Percentiles rank a stretch among this genome's conserved stretches.
phyloP scores from a whole-genome alignment of 1,139 yeast genomes.

The Starmera stellimalicola region DNA sequence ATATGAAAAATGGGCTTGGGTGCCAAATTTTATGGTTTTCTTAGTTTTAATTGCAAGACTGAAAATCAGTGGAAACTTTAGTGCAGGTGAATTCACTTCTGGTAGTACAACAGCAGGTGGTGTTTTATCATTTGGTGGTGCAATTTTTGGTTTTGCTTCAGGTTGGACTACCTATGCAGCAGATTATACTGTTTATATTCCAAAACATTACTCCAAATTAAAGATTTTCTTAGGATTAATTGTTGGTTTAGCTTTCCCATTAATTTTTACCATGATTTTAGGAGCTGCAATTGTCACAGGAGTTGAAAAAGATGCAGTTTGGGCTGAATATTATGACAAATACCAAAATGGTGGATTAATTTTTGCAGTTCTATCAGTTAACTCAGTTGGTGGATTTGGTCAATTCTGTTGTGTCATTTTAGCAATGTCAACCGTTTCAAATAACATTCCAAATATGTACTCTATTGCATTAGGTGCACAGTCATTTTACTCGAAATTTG shows the following conservation, averaged over 20 bases:
- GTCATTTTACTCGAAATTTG: constrained; percentile 66
- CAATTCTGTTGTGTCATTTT: constrained; percentile 79
- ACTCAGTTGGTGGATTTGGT: constrained; percentile 83
- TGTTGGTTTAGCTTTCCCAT: constrained; percentile 57
- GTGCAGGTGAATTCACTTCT: constrained; percentile 26
- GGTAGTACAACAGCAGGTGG: constrained; percentile 62
- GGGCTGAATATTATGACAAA: constrained; percentile 34
- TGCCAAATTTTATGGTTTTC: constrained; percentile 68
- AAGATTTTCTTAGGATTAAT: constrained; percentile 58
- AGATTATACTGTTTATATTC: constrained; percentile 86
- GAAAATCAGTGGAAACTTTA: constrained; percentile 55
- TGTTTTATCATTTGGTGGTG: constrained; percentile 78
- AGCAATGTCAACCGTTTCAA: constrained; percentile 78
- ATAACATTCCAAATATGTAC: constrained; percentile 89
- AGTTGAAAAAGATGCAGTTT: constrained; percentile 26
- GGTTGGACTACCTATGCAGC: constrained; percentile 95
- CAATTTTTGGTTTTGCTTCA: constrained; percentile 82
- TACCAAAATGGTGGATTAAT: constrained; percentile 73
- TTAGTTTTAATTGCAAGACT: constrained; percentile 72
- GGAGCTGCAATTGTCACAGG: constrained; percentile 89
- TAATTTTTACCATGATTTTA: constrained; percentile 62
- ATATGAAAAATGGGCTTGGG: constrained; percentile 84
- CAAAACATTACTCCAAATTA: constrained; percentile 44
- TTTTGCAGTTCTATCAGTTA: constrained; percentile 63
- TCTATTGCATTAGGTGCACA: constrained; percentile 81